A percentile compares a stretch with the other conserved stretches of the same genome.
These are phyloP conservation scores for Chamaecyparis obtusa DNA, from an alignment of 75 land plant species.

Conservation along the genomic window DNA sequence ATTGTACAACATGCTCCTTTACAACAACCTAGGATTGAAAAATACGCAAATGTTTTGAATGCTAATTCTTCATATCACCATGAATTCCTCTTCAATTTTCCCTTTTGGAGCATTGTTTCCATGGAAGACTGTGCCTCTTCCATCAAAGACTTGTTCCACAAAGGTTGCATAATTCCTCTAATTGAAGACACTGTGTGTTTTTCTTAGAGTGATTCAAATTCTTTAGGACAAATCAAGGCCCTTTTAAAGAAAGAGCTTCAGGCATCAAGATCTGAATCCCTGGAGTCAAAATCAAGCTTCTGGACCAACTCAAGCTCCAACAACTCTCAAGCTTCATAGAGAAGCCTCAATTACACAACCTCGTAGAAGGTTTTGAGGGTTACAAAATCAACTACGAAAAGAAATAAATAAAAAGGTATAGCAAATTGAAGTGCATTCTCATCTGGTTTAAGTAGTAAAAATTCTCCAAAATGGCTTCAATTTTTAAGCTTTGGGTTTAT, in stretches of 20 bases:
- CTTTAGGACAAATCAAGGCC: neutral
- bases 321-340: neutral
- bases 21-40: neutral
- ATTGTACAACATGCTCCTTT: neutral
- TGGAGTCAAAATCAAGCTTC: neutral
- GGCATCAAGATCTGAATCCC: too few species aligned
- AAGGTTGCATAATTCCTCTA: conserved; percentile 4
- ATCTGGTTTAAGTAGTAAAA: neutral
- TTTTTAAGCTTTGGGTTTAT: neutral
- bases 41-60: neutral
- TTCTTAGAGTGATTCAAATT: neutral
- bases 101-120: neutral
- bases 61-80: neutral
- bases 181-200: neutral
- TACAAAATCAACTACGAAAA: neutral
- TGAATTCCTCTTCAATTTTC: neutral
- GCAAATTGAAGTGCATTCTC: neutral
- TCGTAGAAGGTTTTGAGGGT: neutral
- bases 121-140: neutral
- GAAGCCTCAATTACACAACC: neutral
- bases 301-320: neutral
- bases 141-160: neutral
- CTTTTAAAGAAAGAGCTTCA: neutral
- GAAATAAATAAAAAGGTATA: neutral
- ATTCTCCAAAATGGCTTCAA: neutral